Evolutionary conservation across 2,329 filamentous ascomycete genomes (phyloP).

Genomic region (Nectriaceae sp.): DNA sequence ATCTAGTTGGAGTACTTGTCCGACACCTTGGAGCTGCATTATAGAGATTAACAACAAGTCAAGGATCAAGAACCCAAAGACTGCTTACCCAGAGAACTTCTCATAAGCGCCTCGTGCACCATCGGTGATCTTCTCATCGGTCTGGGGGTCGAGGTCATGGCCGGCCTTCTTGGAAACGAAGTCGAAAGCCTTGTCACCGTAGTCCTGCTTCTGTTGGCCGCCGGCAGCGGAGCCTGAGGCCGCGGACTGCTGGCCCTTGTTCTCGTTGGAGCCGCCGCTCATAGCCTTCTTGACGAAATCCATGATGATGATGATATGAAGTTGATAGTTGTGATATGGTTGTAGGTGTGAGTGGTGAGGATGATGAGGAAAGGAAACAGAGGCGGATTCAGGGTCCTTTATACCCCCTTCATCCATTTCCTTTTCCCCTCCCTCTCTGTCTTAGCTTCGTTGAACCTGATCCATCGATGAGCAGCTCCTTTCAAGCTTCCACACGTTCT

Average conservation of each 20-base stretch:
- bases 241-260: constrained; percentile 15
- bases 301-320: constrained; percentile 30
- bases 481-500: not conserved
- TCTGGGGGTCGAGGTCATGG: constrained; percentile 34
- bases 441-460: not conserved
- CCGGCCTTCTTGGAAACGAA: constrained; percentile 36
- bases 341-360: not conserved
- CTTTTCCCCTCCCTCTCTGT: not conserved
- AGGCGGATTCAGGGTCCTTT: constrained; percentile 11
- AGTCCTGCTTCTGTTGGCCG: constrained; percentile 29
- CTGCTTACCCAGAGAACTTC: constrained; percentile 40
- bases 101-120: constrained; percentile 36
- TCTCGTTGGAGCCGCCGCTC: constrained; percentile 14
- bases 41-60: constrained; percentile 10
- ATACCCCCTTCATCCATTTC: constrained; percentile 14
- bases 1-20: constrained; percentile 39
- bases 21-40: constrained; percentile 16
- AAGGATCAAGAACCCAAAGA: too few relatives aligned
- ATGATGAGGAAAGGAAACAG: not conserved
- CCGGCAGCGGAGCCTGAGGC: constrained; percentile 10
- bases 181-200: constrained; percentile 39
- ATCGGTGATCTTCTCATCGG: constrained; percentile 43
- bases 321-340: not conserved
- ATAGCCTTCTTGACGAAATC: constrained; percentile 42
- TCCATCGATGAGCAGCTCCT: not conserved